Evolutionary conservation across 2,329 filamentous ascomycete species (phyloP).

Genomic region (Cercospora nicotianae): DNA sequence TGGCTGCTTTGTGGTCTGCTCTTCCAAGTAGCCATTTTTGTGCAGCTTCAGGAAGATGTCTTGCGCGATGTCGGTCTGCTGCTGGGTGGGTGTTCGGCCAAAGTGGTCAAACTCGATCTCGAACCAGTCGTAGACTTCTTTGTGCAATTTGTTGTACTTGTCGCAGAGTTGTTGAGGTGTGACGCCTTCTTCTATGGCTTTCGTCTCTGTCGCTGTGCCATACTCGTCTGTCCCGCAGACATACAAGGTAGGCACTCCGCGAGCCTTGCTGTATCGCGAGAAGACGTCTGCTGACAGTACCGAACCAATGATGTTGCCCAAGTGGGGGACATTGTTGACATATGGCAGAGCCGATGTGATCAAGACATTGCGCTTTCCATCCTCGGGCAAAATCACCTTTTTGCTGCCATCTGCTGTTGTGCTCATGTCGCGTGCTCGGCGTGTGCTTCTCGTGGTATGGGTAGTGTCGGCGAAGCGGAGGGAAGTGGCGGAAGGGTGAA

Average conservation of each 20-base stretch:
- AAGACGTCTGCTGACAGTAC: conserved; percentile 88
- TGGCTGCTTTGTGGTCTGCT: conserved; percentile 83
- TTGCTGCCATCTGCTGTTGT: conserved; percentile 14
- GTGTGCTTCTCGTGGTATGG: background rate
- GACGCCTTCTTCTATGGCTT: conserved; percentile 83
- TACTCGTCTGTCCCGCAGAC: conserved; percentile 93
- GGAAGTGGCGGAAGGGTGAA: background rate
- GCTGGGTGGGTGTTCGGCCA: conserved; percentile 81
- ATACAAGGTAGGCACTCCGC: conserved; percentile 76
- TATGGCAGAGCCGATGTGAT: conserved; percentile 92
- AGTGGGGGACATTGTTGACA: conserved; percentile 71
- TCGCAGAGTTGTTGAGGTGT: conserved; percentile 82
- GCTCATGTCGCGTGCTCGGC: conserved; percentile 18
- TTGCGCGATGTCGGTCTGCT: conserved; percentile 92
- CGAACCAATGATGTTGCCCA: conserved; percentile 85
- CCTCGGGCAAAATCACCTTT: conserved; percentile 46
- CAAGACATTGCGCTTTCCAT: conserved; percentile 76
- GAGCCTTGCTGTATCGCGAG: conserved; percentile 69
- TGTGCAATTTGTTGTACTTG: conserved; percentile 89
- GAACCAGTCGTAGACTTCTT: conserved; percentile 95
- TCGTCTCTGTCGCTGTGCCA: conserved; percentile 93
- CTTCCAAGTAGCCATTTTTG: conserved; percentile 83
- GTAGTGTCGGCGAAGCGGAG: background rate
- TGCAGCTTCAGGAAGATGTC: conserved; percentile 85
- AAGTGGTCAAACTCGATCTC: conserved; percentile 93